A percentile compares a stretch with the other conserved stretches of the same genome.
Conservation (phyloP, 2,329 filamentous ascomycete genomes). For the Byssothecium circinans region DNA sequence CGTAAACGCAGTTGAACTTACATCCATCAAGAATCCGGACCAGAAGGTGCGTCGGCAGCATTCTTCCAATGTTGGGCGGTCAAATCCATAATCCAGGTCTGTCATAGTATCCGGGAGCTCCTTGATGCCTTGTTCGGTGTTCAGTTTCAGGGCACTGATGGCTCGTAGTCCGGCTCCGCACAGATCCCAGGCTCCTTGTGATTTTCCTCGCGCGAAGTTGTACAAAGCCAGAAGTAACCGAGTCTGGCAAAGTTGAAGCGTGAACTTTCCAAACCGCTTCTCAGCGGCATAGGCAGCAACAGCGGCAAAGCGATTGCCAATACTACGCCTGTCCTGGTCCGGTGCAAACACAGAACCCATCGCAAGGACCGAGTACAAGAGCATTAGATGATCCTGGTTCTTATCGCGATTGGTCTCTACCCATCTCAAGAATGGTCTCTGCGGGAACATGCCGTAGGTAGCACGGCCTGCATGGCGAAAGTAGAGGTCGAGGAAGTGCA, state of each 20-base stretch:
- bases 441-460: conserved; percentile 60
- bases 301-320: conserved; percentile 53
- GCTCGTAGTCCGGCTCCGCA: conserved; percentile 64
- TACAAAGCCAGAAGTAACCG: conserved; percentile 68
- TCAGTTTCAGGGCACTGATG: conserved; percentile 62
- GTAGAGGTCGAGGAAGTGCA: conserved; percentile 58
- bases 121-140: conserved; percentile 59
- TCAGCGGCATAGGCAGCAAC: conserved; percentile 62
- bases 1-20: conserved; percentile 45
- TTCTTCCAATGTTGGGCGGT: conserved; percentile 62
- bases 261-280: conserved; percentile 54
- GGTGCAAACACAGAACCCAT: conserved; percentile 59
- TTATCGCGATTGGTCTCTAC: conserved; percentile 52
- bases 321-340: conserved; percentile 47
- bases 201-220: conserved; percentile 63
- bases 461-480: conserved; percentile 60
- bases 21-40: conserved; percentile 70
- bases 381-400: conserved; percentile 58
- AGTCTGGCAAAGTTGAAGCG: conserved; percentile 67
- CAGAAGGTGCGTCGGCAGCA: conserved; percentile 72
- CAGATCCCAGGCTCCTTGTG: conserved; percentile 64
- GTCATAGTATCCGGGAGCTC: conserved; percentile 48
- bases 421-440: conserved; percentile 58
- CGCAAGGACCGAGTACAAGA: conserved; percentile 62
- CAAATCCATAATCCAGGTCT: conserved; percentile 61